Percentiles rank a stretch among this genome's conserved stretches.
Evolutionary conservation across 2,329 filamentous ascomycete species (phyloP).

Genomic region (Sporothrix sp.): DNA sequence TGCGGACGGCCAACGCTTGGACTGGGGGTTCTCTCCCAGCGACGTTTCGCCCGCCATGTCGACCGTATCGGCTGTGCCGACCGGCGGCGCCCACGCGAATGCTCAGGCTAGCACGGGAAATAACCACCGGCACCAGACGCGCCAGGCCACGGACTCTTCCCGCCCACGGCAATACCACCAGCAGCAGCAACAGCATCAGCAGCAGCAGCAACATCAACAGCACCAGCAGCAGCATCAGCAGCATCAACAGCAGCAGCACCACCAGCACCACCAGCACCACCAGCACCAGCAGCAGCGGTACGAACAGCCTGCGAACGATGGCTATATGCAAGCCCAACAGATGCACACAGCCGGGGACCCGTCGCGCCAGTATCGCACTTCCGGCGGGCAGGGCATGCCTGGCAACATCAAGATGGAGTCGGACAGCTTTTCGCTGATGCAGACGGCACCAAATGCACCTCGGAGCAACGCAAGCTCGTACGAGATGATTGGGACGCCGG

Average conservation of each 20-base stretch:
- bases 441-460: slow-evolving; percentile 31
- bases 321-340: slow-evolving; percentile 12
- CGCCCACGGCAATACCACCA: slow-evolving; percentile 23
- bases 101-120: not conserved
- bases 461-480: slow-evolving; percentile 31
- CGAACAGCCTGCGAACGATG: not conserved
- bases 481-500: slow-evolving; percentile 21
- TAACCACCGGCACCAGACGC: slow-evolving; percentile 15
- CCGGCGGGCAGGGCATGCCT: slow-evolving; percentile 15
- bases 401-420: slow-evolving; percentile 29
- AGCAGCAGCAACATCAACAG: not conserved
- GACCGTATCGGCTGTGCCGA: slow-evolving; percentile 11
- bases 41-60: slow-evolving; percentile 15
- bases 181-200: not conserved
- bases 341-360: not conserved
- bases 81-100: slow-evolving; percentile 7
- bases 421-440: slow-evolving; percentile 31
- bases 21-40: slow-evolving; percentile 14
- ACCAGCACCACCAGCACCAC: slow-evolving; percentile 5
- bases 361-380: slow-evolving; percentile 21
- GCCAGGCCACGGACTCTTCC: slow-evolving; percentile 12
- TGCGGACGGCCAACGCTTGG: slow-evolving; percentile 19
- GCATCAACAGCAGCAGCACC: not conserved
- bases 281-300: slow-evolving; percentile 19
- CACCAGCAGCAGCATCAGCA: slow-evolving; percentile 1